A percentile compares a stretch with the other conserved stretches of the same genome.
Evolutionary conservation across 2,329 filamentous ascomycete species (phyloP).

Genomic region (Cordyceps tenuipes): DNA sequence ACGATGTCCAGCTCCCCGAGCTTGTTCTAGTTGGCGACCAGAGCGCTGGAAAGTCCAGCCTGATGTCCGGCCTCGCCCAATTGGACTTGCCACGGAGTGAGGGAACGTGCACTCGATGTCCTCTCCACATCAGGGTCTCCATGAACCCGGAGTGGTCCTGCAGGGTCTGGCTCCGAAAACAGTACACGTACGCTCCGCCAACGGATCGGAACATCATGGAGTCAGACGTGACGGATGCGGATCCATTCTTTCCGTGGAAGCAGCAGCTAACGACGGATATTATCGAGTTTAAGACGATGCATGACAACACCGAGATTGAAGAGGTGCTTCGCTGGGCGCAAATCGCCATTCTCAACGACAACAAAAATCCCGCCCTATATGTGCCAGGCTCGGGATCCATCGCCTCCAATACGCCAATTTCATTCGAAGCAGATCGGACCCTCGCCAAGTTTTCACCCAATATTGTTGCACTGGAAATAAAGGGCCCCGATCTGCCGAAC

Average conservation of each 20-base stretch:
- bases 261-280: conserved; percentile 35
- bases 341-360: conserved; percentile 65
- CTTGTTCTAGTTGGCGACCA: conserved; percentile 82
- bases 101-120: conserved; percentile 72
- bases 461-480: conserved; percentile 67
- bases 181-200: conserved; percentile 49
- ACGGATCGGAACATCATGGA: conserved; percentile 31
- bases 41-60: conserved; percentile 69
- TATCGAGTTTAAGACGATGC: conserved; percentile 55
- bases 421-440: conserved; percentile 31
- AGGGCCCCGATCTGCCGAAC: conserved; percentile 60
- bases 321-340: conserved; percentile 66
- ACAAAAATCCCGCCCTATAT: conserved; percentile 41
- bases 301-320: conserved; percentile 55
- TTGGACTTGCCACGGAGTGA: conserved; percentile 63
- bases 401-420: conserved; percentile 25
- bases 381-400: conserved; percentile 41
- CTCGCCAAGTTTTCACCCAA: conserved; percentile 74
- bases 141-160: conserved; percentile 56
- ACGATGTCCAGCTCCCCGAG: conserved; percentile 63
- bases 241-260: conserved; percentile 60
- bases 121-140: conserved; percentile 68
- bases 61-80: conserved; percentile 57
- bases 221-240: conserved; percentile 37
- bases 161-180: conserved; percentile 54